Percentiles rank a stretch among this genome's conserved stretches.
phyloP scores from a whole-genome alignment of 2,329 filamentous ascomycete species.

The Aplosporella prunicola region DNA sequence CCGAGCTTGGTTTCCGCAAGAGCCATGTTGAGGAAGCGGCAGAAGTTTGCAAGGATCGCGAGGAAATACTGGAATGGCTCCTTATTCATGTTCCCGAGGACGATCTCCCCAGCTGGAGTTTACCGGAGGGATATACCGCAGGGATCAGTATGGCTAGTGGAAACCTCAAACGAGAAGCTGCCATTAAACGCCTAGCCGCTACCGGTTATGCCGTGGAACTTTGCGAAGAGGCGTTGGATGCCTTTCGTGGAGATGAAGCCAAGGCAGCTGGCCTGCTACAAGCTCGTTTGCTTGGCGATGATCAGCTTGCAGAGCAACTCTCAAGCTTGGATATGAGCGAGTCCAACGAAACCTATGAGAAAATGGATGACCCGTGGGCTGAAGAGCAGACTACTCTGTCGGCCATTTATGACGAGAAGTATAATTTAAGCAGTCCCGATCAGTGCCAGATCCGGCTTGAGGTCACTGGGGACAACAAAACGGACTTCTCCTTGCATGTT shows the following conservation, averaged over 20 bases:
- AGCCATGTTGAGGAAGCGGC: conserved; percentile 86
- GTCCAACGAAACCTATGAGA: conserved; percentile 32
- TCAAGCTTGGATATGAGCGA: conserved; percentile 31
- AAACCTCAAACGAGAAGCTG: conserved; percentile 70
- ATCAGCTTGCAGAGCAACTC: conserved; percentile 16
- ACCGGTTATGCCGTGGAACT: conserved; percentile 81
- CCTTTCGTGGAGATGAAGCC: conserved; percentile 60
- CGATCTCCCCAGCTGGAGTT: conserved; percentile 82
- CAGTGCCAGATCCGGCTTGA: conserved; percentile 64
- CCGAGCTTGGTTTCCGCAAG: conserved; percentile 71
- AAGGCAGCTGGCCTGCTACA: conserved; percentile 74
- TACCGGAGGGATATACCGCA: conserved; percentile 85
- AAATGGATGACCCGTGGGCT: conserved; percentile 48
- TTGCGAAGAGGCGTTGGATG: conserved; percentile 67
- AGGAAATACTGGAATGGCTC: conserved; percentile 92
- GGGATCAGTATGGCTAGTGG: conserved; percentile 79
- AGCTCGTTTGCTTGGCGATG: conserved; percentile 47
- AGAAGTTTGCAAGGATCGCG: conserved; percentile 77
- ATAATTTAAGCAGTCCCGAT: conserved; percentile 45
- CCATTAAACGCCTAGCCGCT: conserved; percentile 70
- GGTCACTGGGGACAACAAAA: conserved; percentile 31
- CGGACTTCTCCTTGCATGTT: conserved; percentile 52
- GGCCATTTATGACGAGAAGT: conserved; percentile 68
- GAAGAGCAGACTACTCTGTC: conserved; percentile 79
- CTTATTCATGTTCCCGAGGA: conserved; percentile 96